These are phyloP conservation scores for Histomonas meleagridis DNA, from an alignment of 208 protist genomes.

Conservation along the genomic window DNA sequence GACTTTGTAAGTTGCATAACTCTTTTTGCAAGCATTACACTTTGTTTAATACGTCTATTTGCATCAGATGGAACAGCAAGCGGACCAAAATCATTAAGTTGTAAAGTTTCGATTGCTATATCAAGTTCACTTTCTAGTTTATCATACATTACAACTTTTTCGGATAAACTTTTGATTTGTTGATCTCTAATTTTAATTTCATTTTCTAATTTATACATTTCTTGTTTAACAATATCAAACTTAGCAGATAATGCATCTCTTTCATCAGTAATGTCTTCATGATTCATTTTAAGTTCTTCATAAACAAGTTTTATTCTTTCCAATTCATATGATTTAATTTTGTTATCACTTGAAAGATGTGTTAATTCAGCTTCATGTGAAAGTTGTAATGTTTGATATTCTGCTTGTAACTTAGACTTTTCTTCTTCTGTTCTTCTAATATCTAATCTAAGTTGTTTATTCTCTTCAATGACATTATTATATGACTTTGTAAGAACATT, in stretches of 20 bases:
- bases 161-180: background rate
- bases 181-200: background rate
- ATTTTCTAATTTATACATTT: background rate
- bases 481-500: background rate
- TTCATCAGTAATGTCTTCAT: constrained; percentile 15
- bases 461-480: background rate
- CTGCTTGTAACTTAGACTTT: background rate
- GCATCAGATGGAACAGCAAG: constrained; percentile 25
- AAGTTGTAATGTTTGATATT: constrained; percentile 23
- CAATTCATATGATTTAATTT: constrained; percentile 10
- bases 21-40: background rate
- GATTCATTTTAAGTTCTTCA: background rate
- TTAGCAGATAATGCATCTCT: constrained; percentile 21
- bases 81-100: background rate
- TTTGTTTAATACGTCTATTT: constrained; percentile 18
- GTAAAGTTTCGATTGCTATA: background rate
- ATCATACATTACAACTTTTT: constrained; percentile 26
- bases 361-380: constrained; percentile 28
- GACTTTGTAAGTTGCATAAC: background rate
- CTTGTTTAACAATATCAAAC: constrained; percentile 12
- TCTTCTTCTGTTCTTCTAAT: background rate
- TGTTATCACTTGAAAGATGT: background rate
- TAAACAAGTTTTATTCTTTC: background rate
- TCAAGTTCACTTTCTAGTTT: constrained; percentile 20
- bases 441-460: background rate